These are phyloP conservation scores for Theobroma grandiflorum DNA, from an alignment of 441 rosid species.

Conservation along the genomic window DNA sequence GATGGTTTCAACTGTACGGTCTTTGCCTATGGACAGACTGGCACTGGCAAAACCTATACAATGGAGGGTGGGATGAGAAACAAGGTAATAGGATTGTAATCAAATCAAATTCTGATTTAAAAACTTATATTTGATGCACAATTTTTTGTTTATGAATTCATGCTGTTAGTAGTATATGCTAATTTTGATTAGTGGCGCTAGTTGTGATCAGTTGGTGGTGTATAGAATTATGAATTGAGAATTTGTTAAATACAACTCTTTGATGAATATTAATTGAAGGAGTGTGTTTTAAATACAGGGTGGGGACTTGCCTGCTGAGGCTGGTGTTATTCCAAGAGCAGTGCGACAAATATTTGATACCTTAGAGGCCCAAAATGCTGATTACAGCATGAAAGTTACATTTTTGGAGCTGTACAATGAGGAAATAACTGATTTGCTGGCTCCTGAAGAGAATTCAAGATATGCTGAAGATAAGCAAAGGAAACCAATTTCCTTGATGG, in stretches of 20 bases:
- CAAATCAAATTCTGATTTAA: neutral
- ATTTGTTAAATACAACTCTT: neutral
- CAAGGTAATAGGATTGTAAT: conserved; percentile 52
- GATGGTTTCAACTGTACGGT: conserved; percentile 96
- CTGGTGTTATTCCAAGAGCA: conserved; percentile 95
- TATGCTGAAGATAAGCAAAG: conserved; percentile 71
- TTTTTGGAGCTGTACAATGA: conserved; percentile 94
- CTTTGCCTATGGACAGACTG: conserved; percentile 95
- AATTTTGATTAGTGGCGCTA: neutral
- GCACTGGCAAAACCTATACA: conserved; percentile 88
- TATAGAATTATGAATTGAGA: neutral
- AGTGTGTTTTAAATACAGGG: conserved; percentile 49
- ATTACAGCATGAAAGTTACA: conserved; percentile 91
- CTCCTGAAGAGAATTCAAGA: conserved; percentile 70
- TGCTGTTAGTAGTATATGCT: neutral
- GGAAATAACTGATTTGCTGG: conserved; percentile 85
- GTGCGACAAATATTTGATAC: conserved; percentile 86
- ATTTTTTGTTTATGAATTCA: neutral
- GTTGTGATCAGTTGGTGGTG: neutral
- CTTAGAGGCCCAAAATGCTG: conserved; percentile 86
- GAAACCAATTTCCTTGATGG: conserved; percentile 88
- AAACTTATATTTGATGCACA: neutral
- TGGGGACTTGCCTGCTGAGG: conserved; percentile 92
- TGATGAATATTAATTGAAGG: neutral
- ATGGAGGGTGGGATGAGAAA: conserved; percentile 97